Evolutionary conservation across 768 basidiomycete species (phyloP).

Genomic region (Lyophyllum atratum): DNA sequence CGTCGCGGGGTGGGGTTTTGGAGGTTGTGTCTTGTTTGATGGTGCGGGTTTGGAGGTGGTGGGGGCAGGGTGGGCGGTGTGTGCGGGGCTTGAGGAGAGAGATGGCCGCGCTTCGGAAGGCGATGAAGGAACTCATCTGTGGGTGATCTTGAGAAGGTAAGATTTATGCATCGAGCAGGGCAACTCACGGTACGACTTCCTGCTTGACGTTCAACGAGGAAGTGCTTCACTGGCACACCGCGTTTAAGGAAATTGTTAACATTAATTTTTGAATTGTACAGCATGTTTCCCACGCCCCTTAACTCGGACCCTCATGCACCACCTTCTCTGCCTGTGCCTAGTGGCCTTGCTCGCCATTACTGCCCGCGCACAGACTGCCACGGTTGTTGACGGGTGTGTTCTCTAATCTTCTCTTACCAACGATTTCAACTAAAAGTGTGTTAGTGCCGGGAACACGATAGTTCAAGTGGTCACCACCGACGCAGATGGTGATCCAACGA

Average conservation of each 20-base stretch:
- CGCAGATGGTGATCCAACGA: constrained; percentile 8
- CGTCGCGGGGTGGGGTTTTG: constrained; percentile 27
- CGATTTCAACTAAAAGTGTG: neutral
- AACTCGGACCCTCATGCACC: constrained; percentile 12
- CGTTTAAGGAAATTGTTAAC: too few species aligned
- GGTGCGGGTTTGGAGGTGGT: neutral
- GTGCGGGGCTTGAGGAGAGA: constrained; percentile 14
- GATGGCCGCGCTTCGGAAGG: constrained; percentile 29
- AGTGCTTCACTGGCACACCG: too few species aligned
- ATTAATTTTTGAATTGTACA: neutral
- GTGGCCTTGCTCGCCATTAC: constrained; percentile 20
- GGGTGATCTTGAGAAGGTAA: too few species aligned
- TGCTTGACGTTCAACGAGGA: neutral
- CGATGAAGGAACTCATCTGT: constrained; percentile 31
- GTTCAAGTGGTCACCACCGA: constrained; percentile 38
- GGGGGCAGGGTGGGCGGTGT: constrained; percentile 2
- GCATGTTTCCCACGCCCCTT: constrained; percentile 7
- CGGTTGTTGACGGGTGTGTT: constrained; percentile 48
- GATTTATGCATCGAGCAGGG: too few species aligned
- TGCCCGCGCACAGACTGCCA: constrained; percentile 48
- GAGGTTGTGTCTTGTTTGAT: constrained; percentile 4
- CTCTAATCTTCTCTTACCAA: neutral
- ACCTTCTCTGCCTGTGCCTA: constrained; percentile 12
- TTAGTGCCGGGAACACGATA: constrained; percentile 49
- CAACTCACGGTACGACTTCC: neutral